These are phyloP conservation scores for Hyaloscypha hepaticicola DNA, from an alignment of 495 filamentous ascomycete species.

Conservation along the genomic window DNA sequence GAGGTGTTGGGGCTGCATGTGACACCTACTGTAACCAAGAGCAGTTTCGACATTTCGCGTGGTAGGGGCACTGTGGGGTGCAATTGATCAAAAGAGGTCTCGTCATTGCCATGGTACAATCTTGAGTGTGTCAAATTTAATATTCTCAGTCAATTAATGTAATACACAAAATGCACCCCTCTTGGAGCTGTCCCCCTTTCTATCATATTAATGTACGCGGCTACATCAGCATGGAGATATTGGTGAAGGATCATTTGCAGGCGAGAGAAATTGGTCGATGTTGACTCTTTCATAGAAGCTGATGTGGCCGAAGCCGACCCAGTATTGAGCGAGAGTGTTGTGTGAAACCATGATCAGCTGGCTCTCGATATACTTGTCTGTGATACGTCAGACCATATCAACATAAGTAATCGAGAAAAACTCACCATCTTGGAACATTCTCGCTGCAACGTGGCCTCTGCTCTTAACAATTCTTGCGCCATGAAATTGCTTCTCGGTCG, in stretches of 20 bases:
- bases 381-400: constrained; percentile 2
- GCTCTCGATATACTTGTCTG: constrained; percentile 72
- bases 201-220: neutral
- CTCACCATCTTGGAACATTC: constrained; percentile 69
- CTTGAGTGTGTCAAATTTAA: neutral
- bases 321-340: constrained; percentile 78
- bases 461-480: constrained; percentile 76
- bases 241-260: constrained; percentile 16
- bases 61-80: no score
- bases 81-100: neutral
- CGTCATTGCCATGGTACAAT: neutral
- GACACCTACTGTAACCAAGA: no score
- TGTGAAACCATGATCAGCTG: constrained; percentile 79
- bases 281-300: constrained; percentile 78
- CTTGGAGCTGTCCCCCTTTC: neutral
- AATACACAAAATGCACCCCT: neutral
- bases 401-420: constrained; percentile 16
- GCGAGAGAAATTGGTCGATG: constrained; percentile 54
- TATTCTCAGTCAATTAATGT: neutral
- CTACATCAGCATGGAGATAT: neutral
- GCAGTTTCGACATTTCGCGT: no score
- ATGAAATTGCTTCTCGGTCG: constrained; percentile 64
- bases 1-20: neutral
- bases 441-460: constrained; percentile 70
- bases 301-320: constrained; percentile 76